Percentiles rank a stretch among this genome's conserved stretches.
Evolutionary conservation across 2,329 filamentous ascomycete genomes (phyloP).

Genomic region (Penicillium palitans): DNA sequence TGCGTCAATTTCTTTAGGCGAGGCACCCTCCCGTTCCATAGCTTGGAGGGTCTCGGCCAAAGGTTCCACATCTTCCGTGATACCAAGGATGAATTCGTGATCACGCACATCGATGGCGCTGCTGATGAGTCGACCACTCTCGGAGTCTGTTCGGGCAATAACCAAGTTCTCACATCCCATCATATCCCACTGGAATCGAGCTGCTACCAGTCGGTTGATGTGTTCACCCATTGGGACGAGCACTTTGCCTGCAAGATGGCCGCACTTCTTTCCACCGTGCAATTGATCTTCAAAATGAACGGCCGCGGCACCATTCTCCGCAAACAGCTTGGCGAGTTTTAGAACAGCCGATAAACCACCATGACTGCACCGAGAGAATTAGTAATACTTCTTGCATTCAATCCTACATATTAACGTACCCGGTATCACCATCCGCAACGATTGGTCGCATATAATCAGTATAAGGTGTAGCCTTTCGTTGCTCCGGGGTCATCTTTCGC

Average conservation of each 20-base stretch:
- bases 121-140: conserved; percentile 86
- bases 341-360: conserved; percentile 89
- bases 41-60: conserved; percentile 84
- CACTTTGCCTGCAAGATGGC: conserved; percentile 93
- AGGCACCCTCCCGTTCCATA: conserved; percentile 80
- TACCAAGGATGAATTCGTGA: conserved; percentile 93
- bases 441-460: conserved; percentile 92
- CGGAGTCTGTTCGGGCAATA: conserved; percentile 92
- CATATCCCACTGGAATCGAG: conserved; percentile 96
- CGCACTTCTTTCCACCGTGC: conserved; percentile 97
- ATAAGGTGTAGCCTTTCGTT: conserved; percentile 76
- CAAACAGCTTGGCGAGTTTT: conserved; percentile 95
- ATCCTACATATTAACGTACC: conserved; percentile 41
- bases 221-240: conserved; percentile 92
- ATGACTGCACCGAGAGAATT: conserved; percentile 55
- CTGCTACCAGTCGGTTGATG: conserved; percentile 89
- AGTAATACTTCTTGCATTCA: background rate
- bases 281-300: conserved; percentile 98
- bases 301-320: conserved; percentile 91
- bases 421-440: conserved; percentile 93
- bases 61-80: conserved; percentile 74
- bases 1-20: conserved; percentile 75
- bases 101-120: conserved; percentile 91
- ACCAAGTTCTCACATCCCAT: conserved; percentile 96
- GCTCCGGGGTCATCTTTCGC: conserved; percentile 70